Base-by-base conservation (phyloP, 495 filamentous ascomycete species). In the Aspergillus nidulans region DNA sequence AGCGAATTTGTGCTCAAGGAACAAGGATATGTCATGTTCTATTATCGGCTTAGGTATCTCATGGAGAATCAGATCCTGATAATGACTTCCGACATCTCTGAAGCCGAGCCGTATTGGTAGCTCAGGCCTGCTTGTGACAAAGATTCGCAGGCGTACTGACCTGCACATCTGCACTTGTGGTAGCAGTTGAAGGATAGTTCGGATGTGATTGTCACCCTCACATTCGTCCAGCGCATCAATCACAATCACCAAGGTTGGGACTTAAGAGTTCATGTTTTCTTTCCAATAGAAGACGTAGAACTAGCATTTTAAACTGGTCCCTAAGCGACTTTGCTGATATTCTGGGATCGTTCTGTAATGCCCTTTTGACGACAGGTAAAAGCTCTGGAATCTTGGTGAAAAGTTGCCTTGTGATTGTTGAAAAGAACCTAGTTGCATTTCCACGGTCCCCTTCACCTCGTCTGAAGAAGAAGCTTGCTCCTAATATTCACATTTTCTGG, bases 161-260 rank as follows among this genome's bases (percentile, higher is more conserved):
- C n/a, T n/a, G n/a, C n/a, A n/a, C n/a, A n/a, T n/a, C 13, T 46
- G 21, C 9, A 64, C 10, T 51, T 48, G 53, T 15, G 60, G 50
- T 1, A 79, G 58, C 0, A 79, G 59, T 25, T 60, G 54, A 26
- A 83, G 67, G 21, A 83, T 67, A 6, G 53, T 26, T 49, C 49
- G 55, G 3, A 75, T 63, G 52, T 77, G 69, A n/a, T 71, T 42
- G 4, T 78, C 75, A 3, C 55, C n/a, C 0, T 74, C 77, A 54
- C 78, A 81, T 55, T 81, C 78, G 53, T 80, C 78, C 18, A 82
- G 62, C 32, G 78, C 79, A 61, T 82, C 78, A 48, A 82, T 60
- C 8, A 79, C 67, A 38, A 78, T 60, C 8, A 71, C 44, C 10
- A 70, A 24, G n/a, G 19, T 51, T 51, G 20, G n/a, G n/a, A n/a